These are phyloP conservation scores for Fusarium stilboides DNA, from an alignment of 2,329 filamentous ascomycete species.

Conservation along the genomic window DNA sequence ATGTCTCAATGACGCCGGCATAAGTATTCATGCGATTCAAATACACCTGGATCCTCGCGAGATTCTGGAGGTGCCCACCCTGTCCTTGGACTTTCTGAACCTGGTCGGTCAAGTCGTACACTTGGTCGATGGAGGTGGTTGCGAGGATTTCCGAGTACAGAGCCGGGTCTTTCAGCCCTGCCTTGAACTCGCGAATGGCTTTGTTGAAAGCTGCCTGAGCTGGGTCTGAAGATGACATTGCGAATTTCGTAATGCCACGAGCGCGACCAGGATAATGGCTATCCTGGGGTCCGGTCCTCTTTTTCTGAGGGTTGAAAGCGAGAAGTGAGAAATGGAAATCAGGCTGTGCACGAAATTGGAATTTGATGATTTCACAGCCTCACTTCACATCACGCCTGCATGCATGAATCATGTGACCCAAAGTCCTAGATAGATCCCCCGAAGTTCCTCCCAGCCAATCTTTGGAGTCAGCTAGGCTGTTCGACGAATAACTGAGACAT, in stretches of 20 bases:
- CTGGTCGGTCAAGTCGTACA: conserved; percentile 53
- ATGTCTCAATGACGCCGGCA: conserved; percentile 12
- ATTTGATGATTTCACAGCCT: background rate
- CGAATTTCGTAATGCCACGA: too few relatives aligned
- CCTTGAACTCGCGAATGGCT: conserved; percentile 32
- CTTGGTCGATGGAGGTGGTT: conserved; percentile 50
- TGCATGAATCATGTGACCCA: background rate
- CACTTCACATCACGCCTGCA: background rate
- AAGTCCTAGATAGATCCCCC: background rate
- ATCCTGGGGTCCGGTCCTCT: background rate
- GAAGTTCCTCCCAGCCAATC: too few relatives aligned
- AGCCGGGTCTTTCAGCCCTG: conserved; percentile 25
- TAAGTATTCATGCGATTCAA: conserved; percentile 53
- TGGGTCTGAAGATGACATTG: background rate
- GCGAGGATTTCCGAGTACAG: conserved; percentile 39
- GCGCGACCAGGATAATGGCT: background rate
- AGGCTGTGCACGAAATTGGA: background rate
- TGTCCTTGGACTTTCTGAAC: conserved; percentile 43
- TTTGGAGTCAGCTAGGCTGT: too few relatives aligned
- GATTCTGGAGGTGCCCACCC: conserved; percentile 37
- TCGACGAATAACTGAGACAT: too few relatives aligned
- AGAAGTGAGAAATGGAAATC: background rate
- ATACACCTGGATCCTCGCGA: conserved; percentile 46
- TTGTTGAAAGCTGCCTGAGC: conserved; percentile 8
- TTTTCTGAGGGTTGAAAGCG: background rate